A percentile compares a stretch with the other conserved stretches of the same genome.
phyloP scores from a whole-genome alignment of 129 eudicot species.

The Tanacetum coccineum region DNA sequence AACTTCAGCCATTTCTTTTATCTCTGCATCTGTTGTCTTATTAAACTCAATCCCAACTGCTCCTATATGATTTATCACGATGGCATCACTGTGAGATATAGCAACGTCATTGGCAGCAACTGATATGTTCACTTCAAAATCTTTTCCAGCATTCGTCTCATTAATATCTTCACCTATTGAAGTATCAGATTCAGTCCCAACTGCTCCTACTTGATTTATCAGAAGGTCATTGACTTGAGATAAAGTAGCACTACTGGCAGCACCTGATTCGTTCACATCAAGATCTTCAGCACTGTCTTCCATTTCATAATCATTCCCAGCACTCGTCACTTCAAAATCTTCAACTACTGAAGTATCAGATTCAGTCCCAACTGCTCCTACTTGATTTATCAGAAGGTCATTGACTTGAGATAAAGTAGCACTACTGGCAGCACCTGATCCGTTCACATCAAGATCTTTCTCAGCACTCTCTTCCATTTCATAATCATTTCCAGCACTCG shows the following conservation, averaged over 20 bases:
- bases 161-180: constrained; percentile 22
- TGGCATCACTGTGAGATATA: not conserved
- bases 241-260: not conserved
- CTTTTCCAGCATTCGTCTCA: not conserved
- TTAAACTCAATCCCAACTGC: not conserved
- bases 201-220: not conserved
- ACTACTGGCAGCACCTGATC: not conserved
- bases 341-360: not conserved
- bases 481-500: too few relatives aligned
- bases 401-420: not conserved
- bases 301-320: not conserved
- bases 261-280: not conserved
- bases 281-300: not conserved
- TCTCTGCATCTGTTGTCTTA: not conserved
- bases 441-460: not conserved
- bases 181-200: constrained; percentile 11
- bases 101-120: not conserved
- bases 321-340: not conserved
- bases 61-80: not conserved
- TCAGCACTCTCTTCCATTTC: too few relatives aligned
- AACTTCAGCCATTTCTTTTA: not conserved
- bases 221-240: too few relatives aligned
- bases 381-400: not conserved
- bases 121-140: not conserved
- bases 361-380: not conserved